Evolutionary conservation across 352 stramenopile genomes (phyloP).

Genomic region (Phytophthora meadii): DNA sequence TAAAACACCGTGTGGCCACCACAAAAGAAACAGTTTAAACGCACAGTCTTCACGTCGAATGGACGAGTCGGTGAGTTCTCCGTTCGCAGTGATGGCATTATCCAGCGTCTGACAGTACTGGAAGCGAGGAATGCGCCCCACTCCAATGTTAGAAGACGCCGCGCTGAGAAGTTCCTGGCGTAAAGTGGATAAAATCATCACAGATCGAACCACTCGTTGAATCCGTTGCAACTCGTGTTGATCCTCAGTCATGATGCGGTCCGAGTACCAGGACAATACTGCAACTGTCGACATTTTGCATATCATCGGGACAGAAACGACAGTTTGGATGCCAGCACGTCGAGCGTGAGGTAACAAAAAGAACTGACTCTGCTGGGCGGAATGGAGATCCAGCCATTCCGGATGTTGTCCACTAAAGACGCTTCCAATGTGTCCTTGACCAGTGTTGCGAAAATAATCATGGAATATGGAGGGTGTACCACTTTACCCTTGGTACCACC

Average conservation of each 20-base stretch:
- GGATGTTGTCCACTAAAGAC: conserved; percentile 80
- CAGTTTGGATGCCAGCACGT: conserved; percentile 64
- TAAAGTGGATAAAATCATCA: conserved; percentile 69
- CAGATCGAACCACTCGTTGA: conserved; percentile 70
- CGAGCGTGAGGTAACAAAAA: conserved; percentile 79
- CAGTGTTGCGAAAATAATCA: too few relatives aligned
- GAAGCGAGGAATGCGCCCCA: conserved; percentile 62
- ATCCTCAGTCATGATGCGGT: conserved; percentile 61
- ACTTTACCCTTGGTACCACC: too few relatives aligned
- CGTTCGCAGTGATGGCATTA: conserved; percentile 75
- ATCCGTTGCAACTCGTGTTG: conserved; percentile 70
- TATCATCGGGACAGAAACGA: conserved; percentile 83
- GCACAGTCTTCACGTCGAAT: conserved; percentile 57
- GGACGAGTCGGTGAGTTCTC: conserved; percentile 58
- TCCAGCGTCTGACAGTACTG: conserved; percentile 84
- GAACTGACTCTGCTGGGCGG: conserved; percentile 66
- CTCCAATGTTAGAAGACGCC: conserved; percentile 29
- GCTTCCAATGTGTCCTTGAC: conserved; percentile 69
- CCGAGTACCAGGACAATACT: conserved; percentile 83
- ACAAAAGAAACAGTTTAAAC: conserved; percentile 12
- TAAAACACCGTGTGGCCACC: conserved; percentile 3
- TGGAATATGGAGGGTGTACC: too few relatives aligned
- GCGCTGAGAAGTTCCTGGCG: conserved; percentile 56
- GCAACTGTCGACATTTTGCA: conserved; percentile 84
- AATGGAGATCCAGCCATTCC: conserved; percentile 66